Base-by-base conservation (phyloP, 352 stramenopile genomes). In the Phytopythium sindhum region DNA sequence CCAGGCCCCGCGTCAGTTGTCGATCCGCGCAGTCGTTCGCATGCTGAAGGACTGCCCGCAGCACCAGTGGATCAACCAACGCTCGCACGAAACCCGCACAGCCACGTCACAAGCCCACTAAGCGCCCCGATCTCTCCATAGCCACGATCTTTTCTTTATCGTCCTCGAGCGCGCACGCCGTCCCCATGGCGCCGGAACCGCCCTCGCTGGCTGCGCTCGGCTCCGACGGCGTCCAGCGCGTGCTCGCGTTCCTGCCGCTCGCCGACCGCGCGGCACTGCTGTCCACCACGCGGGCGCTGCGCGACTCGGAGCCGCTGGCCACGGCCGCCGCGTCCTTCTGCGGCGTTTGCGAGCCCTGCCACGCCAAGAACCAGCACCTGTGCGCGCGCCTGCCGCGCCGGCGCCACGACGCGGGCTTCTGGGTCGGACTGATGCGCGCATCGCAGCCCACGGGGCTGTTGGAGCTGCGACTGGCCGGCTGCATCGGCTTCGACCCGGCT, bases 41-140 rank as follows among this genome's bases (percentile, higher is more conserved):
- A 95, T 96, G 87, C 87, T 96, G 54, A 94, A 94, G 80, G 78
- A 94, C 75, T 96, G 87, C 63, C 87, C 87, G 63, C 87, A 96
- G 81, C 87, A 96, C 72, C 87, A 96, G 85, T 96, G 84, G 84
- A 92, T 96, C 71, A 89, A 76, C 73, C 84, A 91, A 69, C 87
- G 87, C 78, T 90, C 84, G 69, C 84, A 92, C 84, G 87, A 96
- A 78, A 94, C 84, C 72, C 86, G 83, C 72, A 84, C 77, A 58
- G 74, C 77, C 56, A 82, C 91, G 68, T 82, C 74, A 77, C 75
- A 81, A 74, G 73, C 74, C 17, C 68, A 86, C 57, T 93, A 81
- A 12, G 87, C 57, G 42, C 24, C 14, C 45, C 47, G 28, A 11
- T 24, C 24, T n/a, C 24, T 61, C 37, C 51, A 9, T 33, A 11